Evolutionary conservation across 441 rosid species (phyloP).

Genomic region (Populus hybrid): DNA sequence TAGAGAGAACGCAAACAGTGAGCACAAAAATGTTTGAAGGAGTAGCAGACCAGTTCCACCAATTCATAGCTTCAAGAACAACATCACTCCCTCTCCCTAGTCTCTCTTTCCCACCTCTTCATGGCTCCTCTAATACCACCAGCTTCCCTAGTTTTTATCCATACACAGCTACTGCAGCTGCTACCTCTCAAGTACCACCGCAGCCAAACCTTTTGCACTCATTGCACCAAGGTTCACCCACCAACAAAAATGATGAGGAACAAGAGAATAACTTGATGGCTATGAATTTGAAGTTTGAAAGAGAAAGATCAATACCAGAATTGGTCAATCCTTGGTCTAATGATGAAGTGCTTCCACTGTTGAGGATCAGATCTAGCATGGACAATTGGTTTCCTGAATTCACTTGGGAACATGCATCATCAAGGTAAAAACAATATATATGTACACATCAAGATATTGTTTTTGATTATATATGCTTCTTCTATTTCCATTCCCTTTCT

Average conservation of each 20-base stretch:
- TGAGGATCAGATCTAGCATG: slow-evolving; percentile 78
- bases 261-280: slow-evolving; percentile 26
- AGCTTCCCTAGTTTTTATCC: slow-evolving; percentile 32
- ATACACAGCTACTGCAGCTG: background rate
- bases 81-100: slow-evolving; percentile 41
- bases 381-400: slow-evolving; percentile 75
- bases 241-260: slow-evolving; percentile 25
- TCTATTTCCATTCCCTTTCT: background rate
- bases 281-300: slow-evolving; percentile 30
- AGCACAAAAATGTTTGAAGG: slow-evolving; percentile 60
- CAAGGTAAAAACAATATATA: slow-evolving; percentile 38
- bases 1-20: slow-evolving; percentile 16
- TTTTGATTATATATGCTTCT: background rate
- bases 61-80: slow-evolving; percentile 54
- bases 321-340: slow-evolving; percentile 54
- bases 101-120: slow-evolving; percentile 22
- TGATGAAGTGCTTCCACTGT: slow-evolving; percentile 74
- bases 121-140: slow-evolving; percentile 2
- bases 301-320: slow-evolving; percentile 27
- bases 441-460: background rate
- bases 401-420: slow-evolving; percentile 84
- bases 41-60: slow-evolving; percentile 81
- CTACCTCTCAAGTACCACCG: slow-evolving; percentile 12
- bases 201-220: slow-evolving; percentile 44
- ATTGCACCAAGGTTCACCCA: slow-evolving; percentile 34